A percentile compares a stretch with the other conserved stretches of the same genome.
Evolutionary conservation across 2,329 filamentous ascomycete species (phyloP).

Genomic region (Dothideomycetes sp.): DNA sequence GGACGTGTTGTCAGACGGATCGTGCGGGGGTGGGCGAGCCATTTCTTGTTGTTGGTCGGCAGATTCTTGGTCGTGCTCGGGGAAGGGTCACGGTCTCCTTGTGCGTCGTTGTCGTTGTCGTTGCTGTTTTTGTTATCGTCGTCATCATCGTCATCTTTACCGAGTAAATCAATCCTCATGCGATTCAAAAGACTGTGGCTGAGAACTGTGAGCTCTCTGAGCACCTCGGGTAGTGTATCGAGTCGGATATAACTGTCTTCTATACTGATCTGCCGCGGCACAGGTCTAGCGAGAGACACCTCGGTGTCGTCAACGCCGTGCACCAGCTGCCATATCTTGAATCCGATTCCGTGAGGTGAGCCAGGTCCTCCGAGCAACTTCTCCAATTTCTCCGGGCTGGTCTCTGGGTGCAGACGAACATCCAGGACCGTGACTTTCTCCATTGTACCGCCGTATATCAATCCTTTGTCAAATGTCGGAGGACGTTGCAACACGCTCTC

Average conservation of each 20-base stretch:
- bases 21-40: slow-evolving; percentile 73
- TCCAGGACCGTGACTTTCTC: slow-evolving; percentile 53
- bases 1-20: slow-evolving; percentile 70
- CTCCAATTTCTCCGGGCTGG: slow-evolving; percentile 56
- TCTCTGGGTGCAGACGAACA: slow-evolving; percentile 50
- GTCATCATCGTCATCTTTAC: slow-evolving; percentile 30
- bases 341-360: slow-evolving; percentile 58
- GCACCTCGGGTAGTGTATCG: slow-evolving; percentile 51
- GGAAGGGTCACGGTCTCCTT: not conserved
- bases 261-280: slow-evolving; percentile 85
- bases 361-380: slow-evolving; percentile 60
- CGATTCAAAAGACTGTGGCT: slow-evolving; percentile 60
- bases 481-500: slow-evolving; percentile 43
- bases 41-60: slow-evolving; percentile 31
- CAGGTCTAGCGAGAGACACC: slow-evolving; percentile 57
- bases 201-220: slow-evolving; percentile 57
- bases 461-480: slow-evolving; percentile 30
- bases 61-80: too few species aligned
- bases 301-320: slow-evolving; percentile 69
- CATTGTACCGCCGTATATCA: slow-evolving; percentile 39
- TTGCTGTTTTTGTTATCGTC: slow-evolving; percentile 16
- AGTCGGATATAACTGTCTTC: slow-evolving; percentile 81
- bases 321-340: slow-evolving; percentile 64
- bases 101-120: not conserved
- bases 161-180: slow-evolving; percentile 67